Conservation (phyloP, 495 filamentous ascomycete species). For the Niebla homalea region DNA sequence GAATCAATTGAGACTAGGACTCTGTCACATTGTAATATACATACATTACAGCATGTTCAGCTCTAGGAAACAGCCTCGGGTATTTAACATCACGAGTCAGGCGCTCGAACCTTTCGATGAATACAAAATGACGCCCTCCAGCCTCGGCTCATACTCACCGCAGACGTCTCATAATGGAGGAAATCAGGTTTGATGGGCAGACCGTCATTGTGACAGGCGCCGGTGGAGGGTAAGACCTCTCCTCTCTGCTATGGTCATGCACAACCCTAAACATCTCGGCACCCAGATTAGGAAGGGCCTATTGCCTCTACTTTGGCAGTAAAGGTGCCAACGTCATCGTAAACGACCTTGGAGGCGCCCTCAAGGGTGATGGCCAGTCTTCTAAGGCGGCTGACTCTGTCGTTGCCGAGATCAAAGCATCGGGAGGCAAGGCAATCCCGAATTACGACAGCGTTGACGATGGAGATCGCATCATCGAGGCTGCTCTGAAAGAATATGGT, state of each 20-base stretch:
- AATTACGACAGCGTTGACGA: slow-evolving; percentile 97
- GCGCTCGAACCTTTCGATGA: too few species aligned
- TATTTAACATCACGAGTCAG: too few species aligned
- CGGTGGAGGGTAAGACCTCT: slow-evolving; percentile 52
- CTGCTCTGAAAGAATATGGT: slow-evolving; percentile 83
- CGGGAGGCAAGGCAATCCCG: slow-evolving; percentile 90
- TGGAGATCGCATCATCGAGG: slow-evolving; percentile 91
- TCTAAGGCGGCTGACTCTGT: slow-evolving; percentile 89
- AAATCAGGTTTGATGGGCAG: slow-evolving; percentile 89
- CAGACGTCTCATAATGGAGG: slow-evolving; percentile 40
- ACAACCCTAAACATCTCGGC: not conserved
- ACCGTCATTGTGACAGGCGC: slow-evolving; percentile 95
- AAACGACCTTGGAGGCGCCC: slow-evolving; percentile 89
- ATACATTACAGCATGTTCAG: not conserved
- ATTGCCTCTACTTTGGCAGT: slow-evolving; percentile 82
- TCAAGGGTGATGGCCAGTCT: slow-evolving; percentile 86
- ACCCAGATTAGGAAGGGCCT: slow-evolving; percentile 61
- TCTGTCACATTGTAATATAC: too few species aligned
- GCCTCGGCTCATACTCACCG: too few species aligned
- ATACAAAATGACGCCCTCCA: too few species aligned
- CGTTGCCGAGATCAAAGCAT: slow-evolving; percentile 83
- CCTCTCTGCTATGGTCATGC: not conserved
- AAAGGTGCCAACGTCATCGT: slow-evolving; percentile 93
- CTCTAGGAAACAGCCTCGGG: not conserved
- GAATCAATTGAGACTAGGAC: too few species aligned